Conservation (phyloP, 805 yeast genomes). For the Cyberlindnera meyerae region DNA sequence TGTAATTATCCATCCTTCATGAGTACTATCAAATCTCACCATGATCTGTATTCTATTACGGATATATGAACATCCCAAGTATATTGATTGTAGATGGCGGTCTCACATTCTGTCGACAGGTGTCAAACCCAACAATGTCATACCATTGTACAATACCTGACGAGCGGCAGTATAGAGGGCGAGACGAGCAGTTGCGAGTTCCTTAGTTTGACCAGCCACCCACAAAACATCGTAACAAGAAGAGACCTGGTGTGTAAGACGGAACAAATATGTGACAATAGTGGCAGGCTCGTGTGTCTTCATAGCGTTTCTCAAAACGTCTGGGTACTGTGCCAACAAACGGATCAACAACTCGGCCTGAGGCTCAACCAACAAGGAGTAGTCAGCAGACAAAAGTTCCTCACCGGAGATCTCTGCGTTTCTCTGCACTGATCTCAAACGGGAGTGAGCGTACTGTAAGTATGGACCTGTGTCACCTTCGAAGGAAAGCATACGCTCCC, state of each 20-base stretch:
- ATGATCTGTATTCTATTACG: no score
- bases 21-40: no score
- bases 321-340: constrained; percentile 85
- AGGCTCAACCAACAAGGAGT: constrained; percentile 60
- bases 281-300: constrained; percentile 91
- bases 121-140: constrained; percentile 83
- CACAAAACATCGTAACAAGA: constrained; percentile 94
- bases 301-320: constrained; percentile 73
- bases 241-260: constrained; percentile 87
- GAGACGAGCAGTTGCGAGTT: constrained; percentile 82
- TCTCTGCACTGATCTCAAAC: constrained; percentile 91
- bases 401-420: constrained; percentile 52
- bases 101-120: constrained; percentile 95
- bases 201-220: constrained; percentile 93
- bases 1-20: no score
- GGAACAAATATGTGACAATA: constrained; percentile 88
- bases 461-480: constrained; percentile 99
- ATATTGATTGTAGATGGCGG: no score
- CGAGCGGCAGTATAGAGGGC: constrained; percentile 88
- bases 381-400: constrained; percentile 48
- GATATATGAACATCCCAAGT: no score
- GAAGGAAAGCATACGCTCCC: constrained; percentile 97
- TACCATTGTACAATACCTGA: constrained; percentile 85
- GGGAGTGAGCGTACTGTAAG: constrained; percentile 96
- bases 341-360: constrained; percentile 70